phyloP scores from a whole-genome alignment of 2,329 filamentous ascomycete genomes.

The Shiraia bambusicola region DNA sequence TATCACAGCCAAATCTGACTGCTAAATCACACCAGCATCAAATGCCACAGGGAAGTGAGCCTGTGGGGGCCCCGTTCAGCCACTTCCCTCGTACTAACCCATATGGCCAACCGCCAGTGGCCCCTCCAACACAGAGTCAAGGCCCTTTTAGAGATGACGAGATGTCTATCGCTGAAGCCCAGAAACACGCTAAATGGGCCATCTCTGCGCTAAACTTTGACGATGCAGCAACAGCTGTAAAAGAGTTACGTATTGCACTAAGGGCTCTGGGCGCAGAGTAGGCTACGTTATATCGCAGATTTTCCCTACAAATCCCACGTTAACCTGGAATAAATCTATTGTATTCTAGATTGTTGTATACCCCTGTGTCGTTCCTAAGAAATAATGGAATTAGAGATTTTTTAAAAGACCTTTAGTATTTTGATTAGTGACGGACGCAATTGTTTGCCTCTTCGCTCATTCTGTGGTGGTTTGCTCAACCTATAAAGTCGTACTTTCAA shows the following conservation, averaged over 20 bases:
- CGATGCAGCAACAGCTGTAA: slow-evolving; percentile 85
- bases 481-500: too few relatives aligned
- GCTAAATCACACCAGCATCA: slow-evolving; percentile 17
- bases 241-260: slow-evolving; percentile 77
- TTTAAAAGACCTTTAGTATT: too few relatives aligned
- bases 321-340: background rate
- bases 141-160: slow-evolving; percentile 63
- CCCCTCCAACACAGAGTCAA: slow-evolving; percentile 20
- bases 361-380: too few relatives aligned
- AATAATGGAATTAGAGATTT: too few relatives aligned
- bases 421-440: too few relatives aligned
- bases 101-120: slow-evolving; percentile 20
- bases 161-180: slow-evolving; percentile 70
- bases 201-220: slow-evolving; percentile 97
- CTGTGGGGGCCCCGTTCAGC: slow-evolving; percentile 3
- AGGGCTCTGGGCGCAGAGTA: slow-evolving; percentile 65
- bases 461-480: too few relatives aligned
- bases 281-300: slow-evolving; percentile 1
- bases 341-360: slow-evolving; percentile 18
- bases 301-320: too few relatives aligned
- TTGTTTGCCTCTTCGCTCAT: too few relatives aligned
- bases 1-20: slow-evolving; percentile 11
- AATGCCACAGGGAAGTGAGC: too few relatives aligned
- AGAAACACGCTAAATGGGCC: slow-evolving; percentile 96
- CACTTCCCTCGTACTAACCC: slow-evolving; percentile 17